Evolutionary conservation across 2,329 filamentous ascomycete genomes (phyloP).

Genomic region (Talaromyces verruculosus): DNA sequence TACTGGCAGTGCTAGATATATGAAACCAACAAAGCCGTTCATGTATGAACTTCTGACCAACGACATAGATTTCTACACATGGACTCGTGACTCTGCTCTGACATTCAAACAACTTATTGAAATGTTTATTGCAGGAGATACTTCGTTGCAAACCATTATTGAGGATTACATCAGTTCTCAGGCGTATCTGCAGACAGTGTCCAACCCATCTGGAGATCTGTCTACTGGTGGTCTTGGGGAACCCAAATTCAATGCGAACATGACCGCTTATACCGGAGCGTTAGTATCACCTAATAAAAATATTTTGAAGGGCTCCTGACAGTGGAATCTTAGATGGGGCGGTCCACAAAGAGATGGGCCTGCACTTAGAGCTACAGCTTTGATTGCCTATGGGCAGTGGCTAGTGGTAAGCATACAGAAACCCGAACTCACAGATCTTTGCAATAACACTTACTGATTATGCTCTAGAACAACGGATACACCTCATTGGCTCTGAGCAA

Average conservation of each 20-base stretch:
- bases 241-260: conserved; percentile 68
- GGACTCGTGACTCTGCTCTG: conserved; percentile 72
- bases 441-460: neutral
- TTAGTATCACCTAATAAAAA: conserved; percentile 34
- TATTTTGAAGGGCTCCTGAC: neutral
- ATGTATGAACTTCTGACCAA: neutral
- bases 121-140: conserved; percentile 63
- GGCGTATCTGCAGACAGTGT: conserved; percentile 63
- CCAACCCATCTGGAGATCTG: conserved; percentile 65
- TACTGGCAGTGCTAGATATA: neutral
- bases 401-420: conserved; percentile 48
- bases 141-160: conserved; percentile 60
- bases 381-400: conserved; percentile 58
- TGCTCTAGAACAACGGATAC: conserved; percentile 54
- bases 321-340: conserved; percentile 50
- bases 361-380: conserved; percentile 33
- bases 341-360: conserved; percentile 63
- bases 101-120: conserved; percentile 69
- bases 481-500: conserved; percentile 21
- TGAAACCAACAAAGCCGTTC: neutral
- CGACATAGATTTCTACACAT: conserved; percentile 68
- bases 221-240: conserved; percentile 62
- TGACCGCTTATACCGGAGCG: conserved; percentile 60
- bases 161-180: conserved; percentile 69
- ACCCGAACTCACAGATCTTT: neutral